A percentile compares a stretch with the other conserved stretches of the same genome.
These are phyloP conservation scores for Pseudoneurospora amorphoporcata DNA, from an alignment of 495 filamentous ascomycete genomes.

Conservation along the genomic window DNA sequence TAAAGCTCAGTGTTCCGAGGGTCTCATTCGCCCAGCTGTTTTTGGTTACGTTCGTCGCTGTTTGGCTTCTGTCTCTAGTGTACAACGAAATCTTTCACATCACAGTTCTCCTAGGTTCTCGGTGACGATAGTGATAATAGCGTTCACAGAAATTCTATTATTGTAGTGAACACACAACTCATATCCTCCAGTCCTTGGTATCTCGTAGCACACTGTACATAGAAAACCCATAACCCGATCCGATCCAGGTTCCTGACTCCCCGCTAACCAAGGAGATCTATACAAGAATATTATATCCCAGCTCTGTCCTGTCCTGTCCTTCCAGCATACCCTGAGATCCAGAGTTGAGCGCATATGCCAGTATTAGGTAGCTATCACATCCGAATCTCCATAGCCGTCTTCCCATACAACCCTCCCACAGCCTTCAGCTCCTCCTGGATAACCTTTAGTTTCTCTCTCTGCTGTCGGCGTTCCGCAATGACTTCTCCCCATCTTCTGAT, in stretches of 20 bases:
- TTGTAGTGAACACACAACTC: neutral
- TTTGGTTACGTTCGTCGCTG: no score
- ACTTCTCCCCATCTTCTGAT: slow-evolving; percentile 26
- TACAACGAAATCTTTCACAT: neutral
- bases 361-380: neutral
- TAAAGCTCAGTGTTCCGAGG: neutral
- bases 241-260: neutral
- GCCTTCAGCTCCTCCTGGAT: slow-evolving; percentile 24
- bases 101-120: no score
- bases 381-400: slow-evolving; percentile 16
- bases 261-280: neutral
- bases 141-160: no score
- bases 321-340: neutral
- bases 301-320: neutral
- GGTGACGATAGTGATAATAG: no score
- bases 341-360: neutral
- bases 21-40: neutral
- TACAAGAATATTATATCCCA: neutral
- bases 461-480: slow-evolving; percentile 18
- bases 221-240: neutral
- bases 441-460: slow-evolving; percentile 15
- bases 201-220: neutral
- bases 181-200: neutral
- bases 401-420: slow-evolving; percentile 13
- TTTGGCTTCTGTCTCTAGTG: neutral